Evolutionary conservation across 805 yeast species (phyloP), one percentile per base, ranked within the genome.

Genomic region (Candida alai): DNA sequence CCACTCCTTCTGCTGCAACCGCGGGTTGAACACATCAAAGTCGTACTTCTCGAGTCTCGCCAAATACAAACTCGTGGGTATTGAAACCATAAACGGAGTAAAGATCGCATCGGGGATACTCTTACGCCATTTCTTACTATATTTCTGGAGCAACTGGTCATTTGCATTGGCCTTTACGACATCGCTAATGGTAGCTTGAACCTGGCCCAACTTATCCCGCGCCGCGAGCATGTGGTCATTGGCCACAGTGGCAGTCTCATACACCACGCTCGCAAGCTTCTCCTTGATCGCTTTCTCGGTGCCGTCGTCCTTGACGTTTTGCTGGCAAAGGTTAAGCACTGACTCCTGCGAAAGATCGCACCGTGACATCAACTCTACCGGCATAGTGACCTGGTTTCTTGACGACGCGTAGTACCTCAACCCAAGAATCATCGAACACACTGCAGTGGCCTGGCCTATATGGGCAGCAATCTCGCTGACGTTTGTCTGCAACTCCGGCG

Each of bases 211-310:
- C 44, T 82, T 75, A n/a, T 62, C 54, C 32, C 83, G 63, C 1
- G 93, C 87, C 1, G 88, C 65, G 4, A 85, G 53, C 3, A 86
- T 49, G 54, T 85, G 95, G 52, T 85, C 95, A 56, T 86, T 85
- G 3, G 95, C 93, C 1, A 70, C 60, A 4, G 81, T 76, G 2
- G 93, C 84, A 4, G 81, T 73, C 30, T 80, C 85, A 48, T 72
- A 86, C 1, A 83, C 65, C 6, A 78, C 75, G 47, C 80, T 77
- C 39, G 73, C 71, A 37, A 83, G 47, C 34, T 56, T 58, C 6
- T 61, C 64, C 19, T 50, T 42, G 2, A 53, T 43, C n/a, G 54
- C 63, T 5, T 32, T 24, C 3, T 48, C 38, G 7, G 51, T 60
- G 3, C 47, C 41, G 4, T 49, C 51, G 8, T 52, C 53, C 16